Conservation (phyloP, 345 rosid genomes). For the Stellera chamaejasme region DNA sequence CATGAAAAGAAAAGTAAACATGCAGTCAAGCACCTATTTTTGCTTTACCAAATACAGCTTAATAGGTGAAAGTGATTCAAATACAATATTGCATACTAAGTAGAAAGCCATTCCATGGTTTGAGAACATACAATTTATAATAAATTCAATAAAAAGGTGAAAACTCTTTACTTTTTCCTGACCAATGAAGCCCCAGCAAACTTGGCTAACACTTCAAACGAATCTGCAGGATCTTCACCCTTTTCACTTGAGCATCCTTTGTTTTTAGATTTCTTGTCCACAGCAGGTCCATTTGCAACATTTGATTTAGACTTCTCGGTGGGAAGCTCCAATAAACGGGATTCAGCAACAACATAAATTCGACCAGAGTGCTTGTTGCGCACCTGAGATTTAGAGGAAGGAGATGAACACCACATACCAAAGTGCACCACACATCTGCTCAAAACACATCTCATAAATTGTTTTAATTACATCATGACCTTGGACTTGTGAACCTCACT, state of each 20-base stretch:
- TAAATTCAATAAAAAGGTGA: not conserved
- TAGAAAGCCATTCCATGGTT: too few relatives aligned
- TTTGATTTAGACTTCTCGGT: conserved; percentile 65
- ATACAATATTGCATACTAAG: too few relatives aligned
- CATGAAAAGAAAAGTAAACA: too few relatives aligned
- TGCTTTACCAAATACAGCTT: too few relatives aligned
- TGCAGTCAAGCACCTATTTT: too few relatives aligned
- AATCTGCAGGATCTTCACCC: conserved; percentile 37
- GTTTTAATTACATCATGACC: not conserved
- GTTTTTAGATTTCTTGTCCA: conserved; percentile 48
- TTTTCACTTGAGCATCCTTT: conserved; percentile 52
- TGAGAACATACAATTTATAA: too few relatives aligned
- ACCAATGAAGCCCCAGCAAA: conserved; percentile 57
- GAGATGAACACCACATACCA: too few relatives aligned
- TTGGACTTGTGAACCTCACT: too few relatives aligned
- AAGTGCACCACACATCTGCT: too few relatives aligned
- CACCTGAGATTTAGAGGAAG: conserved; percentile 30
- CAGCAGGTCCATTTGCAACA: conserved; percentile 35
- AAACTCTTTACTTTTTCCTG: conserved; percentile 58
- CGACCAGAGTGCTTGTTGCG: conserved; percentile 67
- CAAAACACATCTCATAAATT: not conserved
- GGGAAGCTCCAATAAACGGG: conserved; percentile 69
- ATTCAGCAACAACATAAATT: conserved; percentile 74
- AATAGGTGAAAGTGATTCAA: too few relatives aligned
- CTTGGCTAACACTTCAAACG: conserved; percentile 61